Evolutionary conservation across 129 eudicot species (phyloP), one percentile per base, ranked within the genome.

Genomic region (Lonicera japonica): DNA sequence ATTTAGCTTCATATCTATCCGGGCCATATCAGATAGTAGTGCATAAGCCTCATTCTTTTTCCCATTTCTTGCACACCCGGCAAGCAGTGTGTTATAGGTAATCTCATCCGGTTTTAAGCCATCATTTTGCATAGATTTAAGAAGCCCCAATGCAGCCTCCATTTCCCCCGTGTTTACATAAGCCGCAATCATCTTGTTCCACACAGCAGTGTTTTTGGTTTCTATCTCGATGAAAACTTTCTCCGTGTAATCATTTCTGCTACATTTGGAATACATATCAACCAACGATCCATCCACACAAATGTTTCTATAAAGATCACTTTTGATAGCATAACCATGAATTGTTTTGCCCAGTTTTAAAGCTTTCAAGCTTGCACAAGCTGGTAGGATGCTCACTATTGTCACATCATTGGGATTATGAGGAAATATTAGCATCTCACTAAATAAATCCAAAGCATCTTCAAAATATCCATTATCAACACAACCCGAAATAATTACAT

Each of bases 151-250:
- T 21, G 65, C 75, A 12, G 59, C 56, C 21, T 55, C 75, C 19
- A 66, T 24, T 25, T 72, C n/a, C 24, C 82, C 82, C 1, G 19
- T 66, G 11, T 66, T 56, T 25, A 56, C 64, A 59, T 63, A 58
- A 63, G 78, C 78, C 18, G 76, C 69, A 52, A 77, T 62, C 64
- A 77, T 72, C 55, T 70, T 60, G 56, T 72, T 77, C 73, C 82
- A 77, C 56, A 77, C 34, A 25, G 57, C 57, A 17, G 40, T 65
- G 48, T 58, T 72, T 54, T 72, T 77, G 59, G 25, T 58, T 16
- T 63, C 55, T 17, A 58, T 38, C 50, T 56, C 34, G 23, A 11
- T 23, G 41, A 77, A 77, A 13, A 72, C 62, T 15, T 61, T 66
- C 61, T 72, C 74, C 4, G 78, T 78, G 51, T 64, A 62, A 23